Evolutionary conservation across 2,329 filamentous ascomycete species (phyloP).

Genomic region (Madurella fahalii): DNA sequence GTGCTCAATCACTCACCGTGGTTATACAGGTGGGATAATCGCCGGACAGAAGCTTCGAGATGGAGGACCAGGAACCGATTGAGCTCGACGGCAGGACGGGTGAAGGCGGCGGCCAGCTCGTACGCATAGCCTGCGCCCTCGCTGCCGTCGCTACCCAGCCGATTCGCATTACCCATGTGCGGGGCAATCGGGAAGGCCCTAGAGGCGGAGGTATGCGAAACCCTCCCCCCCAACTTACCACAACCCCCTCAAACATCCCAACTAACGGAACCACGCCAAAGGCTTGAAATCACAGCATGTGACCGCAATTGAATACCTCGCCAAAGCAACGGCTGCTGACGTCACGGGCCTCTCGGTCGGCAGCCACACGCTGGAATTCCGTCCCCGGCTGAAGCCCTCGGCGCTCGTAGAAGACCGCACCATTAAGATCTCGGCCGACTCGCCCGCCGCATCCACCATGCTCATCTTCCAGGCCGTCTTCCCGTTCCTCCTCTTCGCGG

Average conservation of each 20-base stretch:
- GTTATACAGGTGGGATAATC: background rate
- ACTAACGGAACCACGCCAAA: conserved; percentile 25
- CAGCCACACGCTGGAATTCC: conserved; percentile 47
- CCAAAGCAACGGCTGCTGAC: conserved; percentile 47
- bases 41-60: background rate
- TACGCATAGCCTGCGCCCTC: conserved; percentile 53
- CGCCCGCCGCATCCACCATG: conserved; percentile 49
- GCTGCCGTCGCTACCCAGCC: conserved; percentile 52
- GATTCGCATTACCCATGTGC: conserved; percentile 50
- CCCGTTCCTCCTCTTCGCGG: conserved; percentile 54
- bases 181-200: conserved; percentile 47
- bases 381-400: conserved; percentile 38
- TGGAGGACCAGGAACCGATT: conserved; percentile 29
- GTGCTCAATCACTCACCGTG: too few species aligned
- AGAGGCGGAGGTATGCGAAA: conserved; percentile 31
- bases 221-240: background rate
- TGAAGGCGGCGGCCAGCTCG: conserved; percentile 60
- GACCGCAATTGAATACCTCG: conserved; percentile 51
- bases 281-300: conserved; percentile 60
- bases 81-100: conserved; percentile 54
- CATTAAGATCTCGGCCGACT: conserved; percentile 47
- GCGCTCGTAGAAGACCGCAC: conserved; percentile 32
- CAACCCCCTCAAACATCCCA: background rate
- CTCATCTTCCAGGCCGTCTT: conserved; percentile 59
- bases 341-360: conserved; percentile 49